Conservation (phyloP, 2,329 filamentous ascomycete species). For the Pseudogymnoascus pannorum region DNA sequence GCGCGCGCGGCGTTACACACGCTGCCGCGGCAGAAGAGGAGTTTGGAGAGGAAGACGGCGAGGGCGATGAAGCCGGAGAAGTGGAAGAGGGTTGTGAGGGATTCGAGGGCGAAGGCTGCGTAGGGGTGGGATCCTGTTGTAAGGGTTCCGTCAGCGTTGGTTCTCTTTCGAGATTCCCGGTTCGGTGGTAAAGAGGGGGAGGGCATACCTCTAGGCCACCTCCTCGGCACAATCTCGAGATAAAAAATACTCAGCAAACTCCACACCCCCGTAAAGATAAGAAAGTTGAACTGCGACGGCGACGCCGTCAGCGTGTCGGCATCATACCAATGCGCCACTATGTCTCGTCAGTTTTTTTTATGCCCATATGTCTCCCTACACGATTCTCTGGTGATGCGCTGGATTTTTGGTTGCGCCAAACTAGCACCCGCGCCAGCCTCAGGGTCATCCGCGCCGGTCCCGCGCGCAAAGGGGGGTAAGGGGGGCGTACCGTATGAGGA, state of each 20-base stretch:
- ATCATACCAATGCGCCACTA: constrained; percentile 56
- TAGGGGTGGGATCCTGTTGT: constrained; percentile 40
- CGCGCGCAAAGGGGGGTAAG: constrained; percentile 8
- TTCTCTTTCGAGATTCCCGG: too few relatives aligned
- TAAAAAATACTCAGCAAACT: constrained; percentile 49
- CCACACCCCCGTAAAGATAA: constrained; percentile 47
- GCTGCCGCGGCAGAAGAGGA: constrained; percentile 49
- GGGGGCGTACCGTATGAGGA: constrained; percentile 42
- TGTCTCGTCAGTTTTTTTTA: background rate
- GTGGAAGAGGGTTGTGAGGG: constrained; percentile 48
- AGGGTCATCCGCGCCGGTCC: background rate
- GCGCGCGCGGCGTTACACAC: constrained; percentile 50
- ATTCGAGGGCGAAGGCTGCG: constrained; percentile 42
- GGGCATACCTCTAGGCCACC: constrained; percentile 35
- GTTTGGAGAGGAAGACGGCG: constrained; percentile 46
- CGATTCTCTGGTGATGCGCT: too few relatives aligned
- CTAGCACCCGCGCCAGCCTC: background rate
- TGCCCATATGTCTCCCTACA: too few relatives aligned
- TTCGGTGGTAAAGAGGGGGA: background rate
- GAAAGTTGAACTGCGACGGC: constrained; percentile 51
- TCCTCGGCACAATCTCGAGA: constrained; percentile 43
- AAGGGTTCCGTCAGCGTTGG: too few relatives aligned
- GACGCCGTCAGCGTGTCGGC: constrained; percentile 45
- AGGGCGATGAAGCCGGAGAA: constrained; percentile 54
- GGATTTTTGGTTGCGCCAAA: background rate